phyloP scores from a whole-genome alignment of 495 filamentous ascomycete species.

The Pyronema omphalodes region DNA sequence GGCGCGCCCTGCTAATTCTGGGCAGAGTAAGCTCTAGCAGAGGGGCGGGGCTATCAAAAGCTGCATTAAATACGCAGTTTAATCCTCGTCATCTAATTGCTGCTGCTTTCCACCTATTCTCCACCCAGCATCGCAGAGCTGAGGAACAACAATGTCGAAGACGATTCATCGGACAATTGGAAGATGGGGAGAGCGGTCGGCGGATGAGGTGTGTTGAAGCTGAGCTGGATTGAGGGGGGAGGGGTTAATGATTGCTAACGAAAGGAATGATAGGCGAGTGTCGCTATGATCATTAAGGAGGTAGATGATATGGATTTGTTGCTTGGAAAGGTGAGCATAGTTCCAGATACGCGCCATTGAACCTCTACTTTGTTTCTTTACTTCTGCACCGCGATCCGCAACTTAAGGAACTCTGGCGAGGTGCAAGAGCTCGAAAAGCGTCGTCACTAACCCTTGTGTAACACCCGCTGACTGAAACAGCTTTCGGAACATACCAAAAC shows the following conservation, averaged over 20 bases:
- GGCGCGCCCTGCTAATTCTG: too few relatives aligned
- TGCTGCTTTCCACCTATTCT: too few relatives aligned
- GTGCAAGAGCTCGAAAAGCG: too few relatives aligned
- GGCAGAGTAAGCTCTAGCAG: too few relatives aligned
- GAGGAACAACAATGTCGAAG: slow-evolving; percentile 13
- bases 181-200: slow-evolving; percentile 16
- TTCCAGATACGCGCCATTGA: too few relatives aligned
- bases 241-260: background rate
- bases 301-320: slow-evolving; percentile 18
- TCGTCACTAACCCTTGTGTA: too few relatives aligned
- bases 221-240: background rate
- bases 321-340: slow-evolving; percentile 10
- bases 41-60: too few relatives aligned
- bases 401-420: background rate
- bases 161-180: slow-evolving; percentile 24
- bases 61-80: too few relatives aligned
- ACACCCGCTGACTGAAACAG: slow-evolving; percentile 28
- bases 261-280: slow-evolving; percentile 14
- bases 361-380: too few relatives aligned
- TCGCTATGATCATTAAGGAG: slow-evolving; percentile 22
- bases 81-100: too few relatives aligned
- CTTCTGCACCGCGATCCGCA: background rate
- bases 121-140: too few relatives aligned
- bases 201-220: slow-evolving; percentile 14
- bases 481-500: slow-evolving; percentile 62